Evolutionary conservation across 1,284 basidiomycete genomes (phyloP).

Genomic region (Trichosporon asahii): DNA sequence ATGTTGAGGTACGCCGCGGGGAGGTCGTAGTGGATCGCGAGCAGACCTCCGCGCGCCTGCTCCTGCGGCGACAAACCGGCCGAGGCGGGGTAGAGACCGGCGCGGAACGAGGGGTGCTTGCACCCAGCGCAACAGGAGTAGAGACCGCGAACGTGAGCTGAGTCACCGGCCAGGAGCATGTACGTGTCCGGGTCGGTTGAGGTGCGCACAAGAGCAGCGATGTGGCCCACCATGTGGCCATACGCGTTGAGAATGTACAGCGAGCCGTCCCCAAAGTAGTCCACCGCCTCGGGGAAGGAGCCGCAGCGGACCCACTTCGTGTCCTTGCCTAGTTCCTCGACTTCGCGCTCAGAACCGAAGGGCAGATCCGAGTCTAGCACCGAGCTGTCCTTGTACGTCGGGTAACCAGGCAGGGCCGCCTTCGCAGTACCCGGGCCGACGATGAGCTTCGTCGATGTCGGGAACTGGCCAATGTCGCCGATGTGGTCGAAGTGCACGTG

Average conservation of each 20-base stretch:
- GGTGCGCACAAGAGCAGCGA: slow-evolving; percentile 25
- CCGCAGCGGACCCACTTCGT: slow-evolving; percentile 17
- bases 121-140: slow-evolving; percentile 24
- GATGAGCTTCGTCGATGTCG: slow-evolving; percentile 20
- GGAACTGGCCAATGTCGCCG: slow-evolving; percentile 24
- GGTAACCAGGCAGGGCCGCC: slow-evolving; percentile 22
- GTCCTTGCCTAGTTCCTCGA: slow-evolving; percentile 17
- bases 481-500: slow-evolving; percentile 27
- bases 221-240: slow-evolving; percentile 25
- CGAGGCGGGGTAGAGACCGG: slow-evolving; percentile 19
- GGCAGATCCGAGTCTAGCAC: slow-evolving; percentile 22
- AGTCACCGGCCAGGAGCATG: slow-evolving; percentile 23
- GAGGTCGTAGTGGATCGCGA: slow-evolving; percentile 24
- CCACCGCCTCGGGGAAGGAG: slow-evolving; percentile 15
- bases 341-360: slow-evolving; percentile 17
- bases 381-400: slow-evolving; percentile 13
- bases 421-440: slow-evolving; percentile 16
- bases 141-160: slow-evolving; percentile 23
- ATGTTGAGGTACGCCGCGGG: slow-evolving; percentile 22
- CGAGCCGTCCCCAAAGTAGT: slow-evolving; percentile 27
- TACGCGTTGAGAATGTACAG: slow-evolving; percentile 25
- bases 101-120: slow-evolving; percentile 20
- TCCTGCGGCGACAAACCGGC: slow-evolving; percentile 18
- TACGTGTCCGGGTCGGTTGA: slow-evolving; percentile 18
- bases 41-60: slow-evolving; percentile 16